Conservation (phyloP, 768 basidiomycete species). For the Psilocybe tampanensis region DNA sequence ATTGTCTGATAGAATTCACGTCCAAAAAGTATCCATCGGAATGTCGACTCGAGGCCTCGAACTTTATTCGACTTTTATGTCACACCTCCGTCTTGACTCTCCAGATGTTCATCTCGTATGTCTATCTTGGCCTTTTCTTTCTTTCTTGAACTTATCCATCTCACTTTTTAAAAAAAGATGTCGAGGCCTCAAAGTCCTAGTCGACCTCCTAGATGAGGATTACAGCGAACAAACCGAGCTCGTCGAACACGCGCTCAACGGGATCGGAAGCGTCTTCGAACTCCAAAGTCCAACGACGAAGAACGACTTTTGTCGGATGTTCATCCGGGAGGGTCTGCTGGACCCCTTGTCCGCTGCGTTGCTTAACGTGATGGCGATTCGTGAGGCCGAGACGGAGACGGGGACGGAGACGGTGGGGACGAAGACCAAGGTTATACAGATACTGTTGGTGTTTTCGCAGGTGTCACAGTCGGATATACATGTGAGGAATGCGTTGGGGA, state of each 20-base stretch:
- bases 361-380: conserved; percentile 82
- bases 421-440: conserved; percentile 89
- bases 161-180: conserved; percentile 69
- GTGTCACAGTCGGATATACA: conserved; percentile 95
- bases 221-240: conserved; percentile 90
- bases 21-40: conserved; percentile 93
- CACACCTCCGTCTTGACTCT: conserved; percentile 86
- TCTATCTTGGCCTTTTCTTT: neutral
- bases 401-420: conserved; percentile 65
- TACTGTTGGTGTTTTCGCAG: conserved; percentile 90
- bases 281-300: conserved; percentile 95
- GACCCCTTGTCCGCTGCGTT: conserved; percentile 92
- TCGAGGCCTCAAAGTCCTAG: conserved; percentile 91
- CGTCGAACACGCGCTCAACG: conserved; percentile 91
- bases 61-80: conserved; percentile 91
- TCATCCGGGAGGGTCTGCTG: conserved; percentile 92
- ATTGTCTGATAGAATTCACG: conserved; percentile 91
- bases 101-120: conserved; percentile 12
- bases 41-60: conserved; percentile 92
- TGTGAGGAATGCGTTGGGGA: conserved; percentile 90
- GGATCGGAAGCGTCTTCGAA: conserved; percentile 94
- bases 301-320: conserved; percentile 98
- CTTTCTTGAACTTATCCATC: neutral
- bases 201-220: conserved; percentile 96
- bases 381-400: conserved; percentile 58